Percentiles rank a stretch among this genome's conserved stretches.
phyloP scores from a whole-genome alignment of 139 green algal species.

The Picochlorum sp. region DNA sequence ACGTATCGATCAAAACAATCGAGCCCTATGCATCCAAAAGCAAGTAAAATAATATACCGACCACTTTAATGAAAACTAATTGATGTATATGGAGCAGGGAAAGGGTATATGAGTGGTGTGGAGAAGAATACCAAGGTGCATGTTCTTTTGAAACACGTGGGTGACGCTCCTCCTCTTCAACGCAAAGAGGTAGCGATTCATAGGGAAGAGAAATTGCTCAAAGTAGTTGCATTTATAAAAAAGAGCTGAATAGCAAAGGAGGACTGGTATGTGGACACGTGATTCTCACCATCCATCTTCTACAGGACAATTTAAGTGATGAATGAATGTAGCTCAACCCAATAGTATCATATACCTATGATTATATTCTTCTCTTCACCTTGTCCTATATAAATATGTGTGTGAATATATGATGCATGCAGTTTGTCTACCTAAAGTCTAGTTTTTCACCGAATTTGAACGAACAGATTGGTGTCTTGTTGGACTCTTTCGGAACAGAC shows the following conservation, averaged over 20 bases:
- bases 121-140: too few species aligned
- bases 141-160: constrained; percentile 2
- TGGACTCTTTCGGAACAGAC: neutral
- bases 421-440: constrained; percentile 4
- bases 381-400: neutral
- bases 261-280: neutral
- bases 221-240: neutral
- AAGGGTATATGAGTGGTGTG: too few species aligned
- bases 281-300: too few species aligned
- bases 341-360: too few species aligned
- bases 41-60: too few species aligned
- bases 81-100: too few species aligned
- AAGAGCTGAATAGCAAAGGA: neutral
- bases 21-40: too few species aligned
- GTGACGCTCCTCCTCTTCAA: constrained; percentile 1
- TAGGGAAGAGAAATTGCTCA: neutral
- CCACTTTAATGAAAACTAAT: too few species aligned
- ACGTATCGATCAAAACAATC: neutral
- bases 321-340: too few species aligned
- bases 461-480: constrained; percentile 1
- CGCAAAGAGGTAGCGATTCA: neutral
- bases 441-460: neutral
- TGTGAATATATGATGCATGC: neutral
- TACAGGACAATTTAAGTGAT: too few species aligned
- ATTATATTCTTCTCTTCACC: too few species aligned